Base-by-base conservation (phyloP, 179 eudicot species). In the Heliamphora pulchella region DNA sequence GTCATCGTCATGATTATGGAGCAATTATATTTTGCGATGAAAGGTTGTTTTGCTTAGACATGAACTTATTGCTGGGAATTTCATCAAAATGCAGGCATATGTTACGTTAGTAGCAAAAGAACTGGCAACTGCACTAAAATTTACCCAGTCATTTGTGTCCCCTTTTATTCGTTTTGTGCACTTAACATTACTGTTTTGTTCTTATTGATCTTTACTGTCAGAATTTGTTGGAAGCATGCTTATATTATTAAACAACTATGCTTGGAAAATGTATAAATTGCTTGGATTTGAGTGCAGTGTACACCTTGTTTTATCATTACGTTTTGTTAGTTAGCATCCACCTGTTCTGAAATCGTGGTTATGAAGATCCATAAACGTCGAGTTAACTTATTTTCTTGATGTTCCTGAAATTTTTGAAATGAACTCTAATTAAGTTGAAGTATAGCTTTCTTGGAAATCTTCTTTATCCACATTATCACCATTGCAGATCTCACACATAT, bases 1-100 rank as follows among this genome's bases (percentile, higher is more conserved):
- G 99, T 74, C 99, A 96, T 87, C 94, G 90, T 51, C 91, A 96
- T 89, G 99, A 96, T 86, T 92, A 91, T 82, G 98, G 99, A 82
- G 99, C 99, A 76, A 90, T 92, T 73, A 89, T 96, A 22, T 88
- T 96, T 78, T 96, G 99, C 81, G 99, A 96, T 90, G 98, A 96
- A 89, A 96, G 99, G 99, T 95, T 81, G 46, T n/a, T n/a, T n/a
- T n/a, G n/a, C n/a, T n/a, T n/a, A n/a, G n/a, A n/a, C n/a, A n/a
- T n/a, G n/a, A n/a, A n/a, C n/a, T n/a, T n/a, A n/a, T n/a, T n/a
- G n/a, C n/a, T n/a, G n/a, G n/a, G n/a, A n/a, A n/a, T n/a, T n/a
- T n/a, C n/a, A n/a, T n/a, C n/a, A n/a, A n/a, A n/a, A n/a, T n/a
- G n/a, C n/a, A n/a, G n/a, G n/a, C n/a, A n/a, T n/a, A n/a, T n/a